Conservation (phyloP, 331 rosid species). For the Malus hybrid region DNA sequence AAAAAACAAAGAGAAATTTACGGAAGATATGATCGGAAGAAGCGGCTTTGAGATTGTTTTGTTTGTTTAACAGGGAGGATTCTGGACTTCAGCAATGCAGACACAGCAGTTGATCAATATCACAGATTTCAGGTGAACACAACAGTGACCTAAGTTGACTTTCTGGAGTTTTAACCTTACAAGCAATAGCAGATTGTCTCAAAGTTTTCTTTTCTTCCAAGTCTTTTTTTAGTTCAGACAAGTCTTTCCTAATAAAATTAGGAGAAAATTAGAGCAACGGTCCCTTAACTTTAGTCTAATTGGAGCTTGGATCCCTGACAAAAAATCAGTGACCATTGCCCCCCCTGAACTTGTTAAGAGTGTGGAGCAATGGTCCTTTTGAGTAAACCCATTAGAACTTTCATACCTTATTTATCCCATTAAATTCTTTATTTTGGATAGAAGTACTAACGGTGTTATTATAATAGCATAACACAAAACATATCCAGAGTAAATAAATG, state of each 20-base stretch:
- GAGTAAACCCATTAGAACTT: too few relatives aligned
- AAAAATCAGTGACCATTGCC: too few relatives aligned
- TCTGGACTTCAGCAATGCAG: constrained; percentile 88
- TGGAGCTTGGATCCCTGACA: too few relatives aligned
- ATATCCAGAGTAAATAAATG: neutral
- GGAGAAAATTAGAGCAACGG: neutral
- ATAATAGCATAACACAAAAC: too few relatives aligned
- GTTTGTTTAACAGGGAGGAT: constrained; percentile 58
- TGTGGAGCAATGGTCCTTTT: too few relatives aligned
- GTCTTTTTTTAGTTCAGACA: neutral
- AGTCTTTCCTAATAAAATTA: neutral
- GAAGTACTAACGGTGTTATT: too few relatives aligned
- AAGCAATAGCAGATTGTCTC: neutral
- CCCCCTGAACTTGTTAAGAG: too few relatives aligned
- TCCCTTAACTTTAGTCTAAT: too few relatives aligned
- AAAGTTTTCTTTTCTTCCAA: neutral
- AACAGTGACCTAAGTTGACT: constrained; percentile 6
- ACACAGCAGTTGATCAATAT: constrained; percentile 87
- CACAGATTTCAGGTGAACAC: constrained; percentile 77
- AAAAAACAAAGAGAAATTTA: neutral
- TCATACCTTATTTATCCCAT: accelerated
- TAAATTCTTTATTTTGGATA: too few relatives aligned
- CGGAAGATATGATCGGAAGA: neutral
- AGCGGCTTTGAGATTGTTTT: neutral
- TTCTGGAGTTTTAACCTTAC: neutral